Evolutionary conservation across 352 stramenopile species (phyloP).

Genomic region (Blastocystis sp.): DNA sequence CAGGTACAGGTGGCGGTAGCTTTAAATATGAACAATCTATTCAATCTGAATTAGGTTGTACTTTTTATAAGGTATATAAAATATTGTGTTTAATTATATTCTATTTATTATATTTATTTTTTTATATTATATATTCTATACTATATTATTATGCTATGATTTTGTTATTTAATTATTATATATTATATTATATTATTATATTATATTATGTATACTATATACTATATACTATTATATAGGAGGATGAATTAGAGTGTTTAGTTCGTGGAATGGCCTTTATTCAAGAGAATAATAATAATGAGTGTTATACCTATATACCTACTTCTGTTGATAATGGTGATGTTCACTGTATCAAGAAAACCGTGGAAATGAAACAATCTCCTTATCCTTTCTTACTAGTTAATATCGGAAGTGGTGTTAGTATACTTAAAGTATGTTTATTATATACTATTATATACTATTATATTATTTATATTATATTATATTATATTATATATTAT

Average conservation of each 20-base stretch:
- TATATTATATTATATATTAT: slow-evolving; percentile 46
- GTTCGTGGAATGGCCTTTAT: slow-evolving; percentile 87
- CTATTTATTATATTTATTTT: no score
- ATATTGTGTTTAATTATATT: slow-evolving; percentile 86
- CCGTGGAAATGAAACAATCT: slow-evolving; percentile 49
- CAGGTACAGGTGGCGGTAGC: slow-evolving; percentile 73
- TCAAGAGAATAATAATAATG: slow-evolving; percentile 72
- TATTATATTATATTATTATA: no score
- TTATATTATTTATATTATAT: slow-evolving; percentile 43
- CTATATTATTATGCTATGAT: no score
- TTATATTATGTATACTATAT: no score
- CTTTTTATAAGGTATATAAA: slow-evolving; percentile 55
- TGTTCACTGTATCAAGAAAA: slow-evolving; percentile 28
- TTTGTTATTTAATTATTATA: no score
- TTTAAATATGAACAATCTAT: slow-evolving; percentile 73
- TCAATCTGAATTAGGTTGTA: slow-evolving; percentile 61
- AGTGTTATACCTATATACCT: slow-evolving; percentile 90
- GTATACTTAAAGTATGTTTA: slow-evolving; percentile 72
- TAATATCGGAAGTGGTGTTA: slow-evolving; percentile 90
- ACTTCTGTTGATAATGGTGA: background rate
- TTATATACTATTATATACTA: no score
- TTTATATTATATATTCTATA: no score
- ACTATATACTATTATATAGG: no score
- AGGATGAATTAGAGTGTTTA: slow-evolving; percentile 85
- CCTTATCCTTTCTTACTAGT: slow-evolving; percentile 85